Evolutionary conservation across 306 rosid genomes (phyloP).

Genomic region (Delonix regia): DNA sequence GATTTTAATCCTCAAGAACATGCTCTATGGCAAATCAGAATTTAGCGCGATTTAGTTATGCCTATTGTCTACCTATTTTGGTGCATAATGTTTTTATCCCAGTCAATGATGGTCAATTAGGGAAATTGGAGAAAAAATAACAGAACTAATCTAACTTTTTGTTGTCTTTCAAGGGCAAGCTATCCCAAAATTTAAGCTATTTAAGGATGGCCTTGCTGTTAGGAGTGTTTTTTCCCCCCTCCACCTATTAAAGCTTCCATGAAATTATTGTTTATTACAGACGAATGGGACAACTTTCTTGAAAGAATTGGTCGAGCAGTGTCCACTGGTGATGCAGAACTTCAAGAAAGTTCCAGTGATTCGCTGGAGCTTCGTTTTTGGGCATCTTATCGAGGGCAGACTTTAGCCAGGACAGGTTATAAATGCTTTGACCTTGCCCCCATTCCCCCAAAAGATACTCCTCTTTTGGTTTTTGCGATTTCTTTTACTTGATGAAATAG

Average conservation of each 20-base stretch:
- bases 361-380: conserved; percentile 93
- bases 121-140: neutral
- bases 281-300: conserved; percentile 94
- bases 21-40: neutral
- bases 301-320: conserved; percentile 83
- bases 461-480: neutral
- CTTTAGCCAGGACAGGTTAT: conserved; percentile 96
- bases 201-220: neutral
- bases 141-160: neutral
- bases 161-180: conserved; percentile 16
- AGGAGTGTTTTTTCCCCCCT: neutral
- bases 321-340: conserved; percentile 74
- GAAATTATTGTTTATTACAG: conserved; percentile 45
- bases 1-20: neutral
- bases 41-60: neutral
- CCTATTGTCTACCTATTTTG: neutral
- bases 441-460: neutral
- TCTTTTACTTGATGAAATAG: conserved; percentile 9
- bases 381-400: conserved; percentile 97
- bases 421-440: neutral
- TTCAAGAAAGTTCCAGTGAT: conserved; percentile 75
- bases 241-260: neutral
- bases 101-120: neutral
- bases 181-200: neutral
- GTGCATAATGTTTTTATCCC: neutral